Base-by-base conservation (phyloP, 108 stramenopile species). In the Pseudonitzschia pungens region DNA sequence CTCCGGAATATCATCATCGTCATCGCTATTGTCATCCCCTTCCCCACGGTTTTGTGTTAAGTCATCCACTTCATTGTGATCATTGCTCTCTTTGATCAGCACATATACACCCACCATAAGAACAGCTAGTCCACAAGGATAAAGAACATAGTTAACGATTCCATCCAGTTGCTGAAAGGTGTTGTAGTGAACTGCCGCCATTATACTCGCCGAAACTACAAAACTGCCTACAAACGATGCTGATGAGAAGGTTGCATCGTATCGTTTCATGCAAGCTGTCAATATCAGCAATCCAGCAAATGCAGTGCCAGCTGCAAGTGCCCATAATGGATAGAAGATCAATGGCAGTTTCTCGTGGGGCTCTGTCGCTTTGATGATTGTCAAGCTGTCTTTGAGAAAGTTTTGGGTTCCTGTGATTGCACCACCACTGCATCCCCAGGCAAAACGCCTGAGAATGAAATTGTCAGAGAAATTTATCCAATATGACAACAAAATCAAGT, bases 171-270 rank as follows among this genome's bases (percentile, higher is more conserved):
- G 54, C 20, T 56, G 48, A 68, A 94, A 90, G 18, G 92, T 94
- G 65, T 87, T 53, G 55, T 94, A 94, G 70, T 91, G 92, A 21
- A 86, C 78, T 0, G 81, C 77, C 65, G 81, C 79, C 88, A 91
- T 94, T 12, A 85, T 82, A 40, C 78, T 81, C 24, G 89, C 84
- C 12, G 86, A 84, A 28, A 94, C 70, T 21, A 94, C 87, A 69
- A 91, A 90, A 29, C 84, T 85, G 7, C 87, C 89, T 31, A 94
- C 92, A 81, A 91, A 94, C 80, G 86, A 88, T 21, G 90, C 84
- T 1, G 90, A 72, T 0, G 87, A 87, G 75, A 84, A 94, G 28
- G 92, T 90, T 31, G 89, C 90, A 84, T 94, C 89, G 63, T 85
- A 94, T 57, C 92, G 76, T 67, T 90, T 89, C 92, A 94, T 94